These are phyloP conservation scores for Aspergillus costaricaensis DNA, from an alignment of 2,329 filamentous ascomycete species.

Conservation along the genomic window DNA sequence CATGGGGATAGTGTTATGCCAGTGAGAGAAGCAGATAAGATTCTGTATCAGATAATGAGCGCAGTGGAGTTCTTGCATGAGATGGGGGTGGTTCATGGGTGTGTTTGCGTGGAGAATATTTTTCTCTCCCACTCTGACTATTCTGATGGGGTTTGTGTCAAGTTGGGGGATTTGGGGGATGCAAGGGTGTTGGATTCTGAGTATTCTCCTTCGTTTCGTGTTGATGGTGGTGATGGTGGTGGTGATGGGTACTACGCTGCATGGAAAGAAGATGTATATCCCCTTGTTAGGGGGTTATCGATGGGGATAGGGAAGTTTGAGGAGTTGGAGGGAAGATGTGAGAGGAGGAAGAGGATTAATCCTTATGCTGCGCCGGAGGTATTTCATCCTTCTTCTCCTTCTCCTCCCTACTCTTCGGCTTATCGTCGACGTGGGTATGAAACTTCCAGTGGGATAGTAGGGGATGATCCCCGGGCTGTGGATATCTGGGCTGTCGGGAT, in stretches of 20 bases:
- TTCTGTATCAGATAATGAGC: constrained; percentile 67
- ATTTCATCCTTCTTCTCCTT: background rate
- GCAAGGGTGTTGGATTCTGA: constrained; percentile 10
- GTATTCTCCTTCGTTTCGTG: too few relatives aligned
- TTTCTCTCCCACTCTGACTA: constrained; percentile 57
- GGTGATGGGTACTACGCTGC: background rate
- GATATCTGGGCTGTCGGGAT: constrained; percentile 36
- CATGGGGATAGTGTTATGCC: too few relatives aligned
- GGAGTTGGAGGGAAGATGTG: background rate
- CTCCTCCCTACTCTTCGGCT: background rate
- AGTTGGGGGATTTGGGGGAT: constrained; percentile 88
- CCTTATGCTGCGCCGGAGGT: constrained; percentile 82
- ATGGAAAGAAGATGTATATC: background rate
- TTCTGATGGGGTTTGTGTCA: constrained; percentile 60
- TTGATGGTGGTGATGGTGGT: too few relatives aligned
- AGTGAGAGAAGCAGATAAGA: constrained; percentile 61
- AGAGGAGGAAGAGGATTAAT: constrained; percentile 61
- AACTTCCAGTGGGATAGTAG: too few relatives aligned
- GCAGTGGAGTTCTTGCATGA: constrained; percentile 67
- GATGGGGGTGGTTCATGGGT: constrained; percentile 83
- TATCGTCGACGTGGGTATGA: background rate
- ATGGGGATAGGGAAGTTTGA: background rate
- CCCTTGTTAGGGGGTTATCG: background rate
- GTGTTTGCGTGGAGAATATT: constrained; percentile 93
- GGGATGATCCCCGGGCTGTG: constrained; percentile 12